These are phyloP conservation scores for Sporothrix humicola DNA, from an alignment of 2,329 filamentous ascomycete species.

Conservation along the genomic window DNA sequence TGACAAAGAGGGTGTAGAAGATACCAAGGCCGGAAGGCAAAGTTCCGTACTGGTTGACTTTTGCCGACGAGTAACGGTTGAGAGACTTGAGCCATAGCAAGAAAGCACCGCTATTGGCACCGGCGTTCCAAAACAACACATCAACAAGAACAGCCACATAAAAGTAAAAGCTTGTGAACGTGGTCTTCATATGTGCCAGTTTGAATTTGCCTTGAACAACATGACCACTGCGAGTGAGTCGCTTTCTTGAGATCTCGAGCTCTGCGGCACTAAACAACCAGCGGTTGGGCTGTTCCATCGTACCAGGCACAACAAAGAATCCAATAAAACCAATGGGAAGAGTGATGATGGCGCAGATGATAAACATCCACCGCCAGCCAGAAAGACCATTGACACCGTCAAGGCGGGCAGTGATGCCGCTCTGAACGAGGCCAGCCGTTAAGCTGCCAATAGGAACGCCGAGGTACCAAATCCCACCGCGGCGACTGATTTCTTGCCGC, in stretches of 20 bases:
- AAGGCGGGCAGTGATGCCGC: conserved; percentile 42
- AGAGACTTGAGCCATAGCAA: conserved; percentile 65
- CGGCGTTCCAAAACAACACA: conserved; percentile 63
- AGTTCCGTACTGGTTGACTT: conserved; percentile 31
- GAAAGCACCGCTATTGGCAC: conserved; percentile 57
- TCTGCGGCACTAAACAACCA: conserved; percentile 44
- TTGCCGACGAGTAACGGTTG: conserved; percentile 26
- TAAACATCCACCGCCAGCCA: conserved; percentile 46
- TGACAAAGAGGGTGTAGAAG: conserved; percentile 60
- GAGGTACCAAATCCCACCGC: conserved; percentile 66
- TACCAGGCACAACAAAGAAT: conserved; percentile 55
- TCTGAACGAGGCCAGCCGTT: conserved; percentile 44
- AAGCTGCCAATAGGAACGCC: conserved; percentile 55
- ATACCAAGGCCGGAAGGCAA: conserved; percentile 55
- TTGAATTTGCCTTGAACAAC: conserved; percentile 25
- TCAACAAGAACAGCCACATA: conserved; percentile 58
- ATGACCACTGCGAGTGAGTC: conserved; percentile 26
- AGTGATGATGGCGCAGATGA: conserved; percentile 43
- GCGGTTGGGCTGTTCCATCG: conserved; percentile 48
- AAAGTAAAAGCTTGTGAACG: conserved; percentile 42
- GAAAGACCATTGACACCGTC: conserved; percentile 43
- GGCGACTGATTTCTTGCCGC: conserved; percentile 63
- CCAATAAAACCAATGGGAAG: conserved; percentile 59
- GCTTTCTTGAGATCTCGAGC: conserved; percentile 10
- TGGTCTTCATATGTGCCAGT: conserved; percentile 4